Conservation (phyloP, 139 green algal genomes). For the Chlamydomonas schloesseri region DNA sequence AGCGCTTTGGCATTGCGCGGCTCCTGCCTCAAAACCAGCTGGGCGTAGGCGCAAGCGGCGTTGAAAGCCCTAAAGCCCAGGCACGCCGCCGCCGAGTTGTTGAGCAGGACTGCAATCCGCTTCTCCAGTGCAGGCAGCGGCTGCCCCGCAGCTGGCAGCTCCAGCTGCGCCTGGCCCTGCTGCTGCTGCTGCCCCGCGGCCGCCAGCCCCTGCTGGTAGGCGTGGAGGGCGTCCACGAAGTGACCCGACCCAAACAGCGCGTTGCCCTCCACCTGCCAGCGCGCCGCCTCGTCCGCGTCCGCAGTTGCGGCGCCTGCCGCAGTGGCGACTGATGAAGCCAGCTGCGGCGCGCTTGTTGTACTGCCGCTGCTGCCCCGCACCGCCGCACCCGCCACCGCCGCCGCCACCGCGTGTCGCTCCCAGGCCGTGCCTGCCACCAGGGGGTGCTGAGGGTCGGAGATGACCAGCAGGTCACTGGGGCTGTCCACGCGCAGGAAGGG, state of each 20-base stretch:
- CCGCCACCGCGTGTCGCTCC: not conserved
- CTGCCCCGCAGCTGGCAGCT: not conserved
- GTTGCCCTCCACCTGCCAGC: not conserved
- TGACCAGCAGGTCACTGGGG: not conserved
- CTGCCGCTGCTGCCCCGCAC: not conserved
- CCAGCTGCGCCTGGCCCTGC: not conserved
- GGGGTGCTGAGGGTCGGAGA: not conserved
- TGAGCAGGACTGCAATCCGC: not conserved
- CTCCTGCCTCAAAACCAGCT: not conserved
- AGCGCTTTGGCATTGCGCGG: conserved; percentile 40
- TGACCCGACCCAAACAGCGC: not conserved
- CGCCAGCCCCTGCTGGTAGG: not conserved
- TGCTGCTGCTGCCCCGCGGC: not conserved
- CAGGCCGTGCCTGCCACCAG: not conserved
- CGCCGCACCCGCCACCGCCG: not conserved
- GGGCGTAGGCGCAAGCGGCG: not conserved
- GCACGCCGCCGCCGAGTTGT: conserved; percentile 27
- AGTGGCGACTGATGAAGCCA: not conserved
- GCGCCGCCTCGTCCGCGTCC: not conserved
- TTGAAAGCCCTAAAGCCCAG: conserved; percentile 12
- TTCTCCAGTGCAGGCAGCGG: not conserved
- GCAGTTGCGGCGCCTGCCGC: too few species aligned
- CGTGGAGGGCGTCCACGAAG: not conserved
- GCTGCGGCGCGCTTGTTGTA: too few species aligned
- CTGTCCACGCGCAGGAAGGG: not conserved